Evolutionary conservation across 2,329 filamentous ascomycete genomes (phyloP).

Genomic region (Exophiala viscosa): DNA sequence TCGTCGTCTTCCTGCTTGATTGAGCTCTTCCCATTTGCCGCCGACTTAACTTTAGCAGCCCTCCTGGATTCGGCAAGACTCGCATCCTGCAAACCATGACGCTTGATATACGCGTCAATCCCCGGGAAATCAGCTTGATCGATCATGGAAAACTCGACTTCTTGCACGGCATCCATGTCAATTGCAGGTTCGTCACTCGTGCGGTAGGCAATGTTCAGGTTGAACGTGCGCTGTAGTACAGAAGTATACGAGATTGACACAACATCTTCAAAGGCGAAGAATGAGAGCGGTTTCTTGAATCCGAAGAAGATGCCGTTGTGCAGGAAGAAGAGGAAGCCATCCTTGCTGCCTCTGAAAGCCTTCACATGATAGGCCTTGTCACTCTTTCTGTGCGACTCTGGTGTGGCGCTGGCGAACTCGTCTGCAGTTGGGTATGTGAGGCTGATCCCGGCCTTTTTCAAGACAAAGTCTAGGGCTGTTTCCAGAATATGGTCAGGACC

Average conservation of each 20-base stretch:
- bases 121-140: slow-evolving; percentile 61
- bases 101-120: slow-evolving; percentile 61
- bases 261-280: slow-evolving; percentile 58
- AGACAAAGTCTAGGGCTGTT: slow-evolving; percentile 50
- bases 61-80: slow-evolving; percentile 58
- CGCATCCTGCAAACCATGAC: slow-evolving; percentile 59
- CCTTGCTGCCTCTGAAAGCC: slow-evolving; percentile 62
- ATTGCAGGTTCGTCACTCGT: slow-evolving; percentile 10
- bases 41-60: slow-evolving; percentile 34
- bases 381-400: slow-evolving; percentile 59
- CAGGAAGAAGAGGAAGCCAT: slow-evolving; percentile 63
- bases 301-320: slow-evolving; percentile 60
- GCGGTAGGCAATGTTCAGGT: slow-evolving; percentile 54
- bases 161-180: slow-evolving; percentile 44
- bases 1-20: slow-evolving; percentile 25
- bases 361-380: slow-evolving; percentile 64
- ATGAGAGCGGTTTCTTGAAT: slow-evolving; percentile 63
- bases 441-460: slow-evolving; percentile 44
- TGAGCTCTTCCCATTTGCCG: slow-evolving; percentile 9
- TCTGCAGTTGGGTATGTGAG: slow-evolving; percentile 53
- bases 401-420: slow-evolving; percentile 58
- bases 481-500: slow-evolving; percentile 43
- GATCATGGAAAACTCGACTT: slow-evolving; percentile 63
- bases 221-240: slow-evolving; percentile 63
- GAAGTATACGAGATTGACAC: slow-evolving; percentile 61